Percentiles rank a stretch among this genome's conserved stretches.
Conservation (phyloP, 2,329 filamentous ascomycete genomes). For the Lachnellula willkommii region DNA sequence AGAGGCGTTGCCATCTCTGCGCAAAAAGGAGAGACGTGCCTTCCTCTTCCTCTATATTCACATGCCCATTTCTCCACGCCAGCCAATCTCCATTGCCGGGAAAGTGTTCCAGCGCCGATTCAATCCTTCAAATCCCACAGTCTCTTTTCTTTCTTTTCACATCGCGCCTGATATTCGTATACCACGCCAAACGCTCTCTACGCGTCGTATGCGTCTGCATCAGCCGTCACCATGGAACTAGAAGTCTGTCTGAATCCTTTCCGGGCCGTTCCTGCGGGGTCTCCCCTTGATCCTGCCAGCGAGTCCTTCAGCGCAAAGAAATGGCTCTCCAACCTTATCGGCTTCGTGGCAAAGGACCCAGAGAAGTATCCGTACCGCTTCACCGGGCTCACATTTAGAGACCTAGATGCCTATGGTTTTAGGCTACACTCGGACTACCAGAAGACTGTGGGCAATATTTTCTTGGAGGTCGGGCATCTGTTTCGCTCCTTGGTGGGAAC, state of each 20-base stretch:
- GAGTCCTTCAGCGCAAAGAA: constrained; percentile 46
- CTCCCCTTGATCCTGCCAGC: constrained; percentile 43
- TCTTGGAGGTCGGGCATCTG: constrained; percentile 42
- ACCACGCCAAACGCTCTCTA: background rate
- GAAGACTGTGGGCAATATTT: constrained; percentile 30
- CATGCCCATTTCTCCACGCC: too few relatives aligned
- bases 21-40: too few relatives aligned
- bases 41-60: too few relatives aligned
- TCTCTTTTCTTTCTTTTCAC: too few relatives aligned
- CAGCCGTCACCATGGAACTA: background rate
- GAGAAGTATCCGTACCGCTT: constrained; percentile 18
- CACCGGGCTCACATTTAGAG: constrained; percentile 20
- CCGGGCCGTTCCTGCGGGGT: constrained; percentile 7
- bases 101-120: too few relatives aligned
- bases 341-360: constrained; percentile 40
- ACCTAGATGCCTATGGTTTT: constrained; percentile 23
- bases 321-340: constrained; percentile 37
- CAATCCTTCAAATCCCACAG: too few relatives aligned
- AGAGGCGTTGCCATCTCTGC: too few relatives aligned
- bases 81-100: too few relatives aligned
- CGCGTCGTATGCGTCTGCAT: background rate
- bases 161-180: too few relatives aligned
- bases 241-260: constrained; percentile 13
- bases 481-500: constrained; percentile 47
- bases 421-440: constrained; percentile 25